Conservation (phyloP, 2,329 filamentous ascomycete genomes). For the Pseudogymnoascus sp. region DNA sequence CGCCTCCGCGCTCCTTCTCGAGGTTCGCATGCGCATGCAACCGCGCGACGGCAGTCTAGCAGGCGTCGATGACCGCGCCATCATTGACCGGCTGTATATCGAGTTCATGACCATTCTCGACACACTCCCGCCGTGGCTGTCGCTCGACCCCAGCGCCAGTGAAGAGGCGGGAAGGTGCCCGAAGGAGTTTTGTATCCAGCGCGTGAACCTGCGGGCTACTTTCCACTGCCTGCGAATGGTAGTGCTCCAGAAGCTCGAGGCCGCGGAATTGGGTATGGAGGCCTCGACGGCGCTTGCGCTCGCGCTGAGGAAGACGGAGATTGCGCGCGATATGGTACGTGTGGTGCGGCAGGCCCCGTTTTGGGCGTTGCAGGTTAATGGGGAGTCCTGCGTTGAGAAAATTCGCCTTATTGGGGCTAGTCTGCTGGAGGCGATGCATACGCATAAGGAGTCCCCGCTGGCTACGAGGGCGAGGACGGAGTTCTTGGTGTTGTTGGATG, state of each 20-base stretch:
- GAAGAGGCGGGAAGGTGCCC: constrained; percentile 11
- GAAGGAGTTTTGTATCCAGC: constrained; percentile 27
- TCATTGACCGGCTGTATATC: constrained; percentile 31
- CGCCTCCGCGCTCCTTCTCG: constrained; percentile 32
- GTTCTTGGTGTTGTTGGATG: constrained; percentile 33
- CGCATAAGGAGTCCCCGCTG: constrained; percentile 31
- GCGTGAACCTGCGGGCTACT: constrained; percentile 34
- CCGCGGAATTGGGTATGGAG: neutral
- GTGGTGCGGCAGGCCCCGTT: constrained; percentile 35
- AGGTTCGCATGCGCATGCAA: constrained; percentile 23
- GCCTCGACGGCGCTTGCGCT: constrained; percentile 10
- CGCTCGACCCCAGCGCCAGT: constrained; percentile 17
- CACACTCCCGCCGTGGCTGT: constrained; percentile 31
- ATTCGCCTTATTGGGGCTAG: constrained; percentile 33
- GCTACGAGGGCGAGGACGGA: constrained; percentile 32
- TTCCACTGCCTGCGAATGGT: constrained; percentile 36
- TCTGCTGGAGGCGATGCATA: constrained; percentile 32
- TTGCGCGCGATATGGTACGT: constrained; percentile 35
- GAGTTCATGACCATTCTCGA: constrained; percentile 35
- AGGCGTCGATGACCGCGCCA: neutral
- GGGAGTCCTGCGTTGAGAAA: constrained; percentile 35
- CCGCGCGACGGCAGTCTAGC: constrained; percentile 8
- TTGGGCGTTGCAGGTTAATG: constrained; percentile 34
- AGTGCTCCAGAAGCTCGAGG: constrained; percentile 26
- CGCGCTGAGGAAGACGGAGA: constrained; percentile 32